These are phyloP conservation scores for Ogataea populi-albae DNA, from an alignment of 805 yeast species.

Conservation along the genomic window DNA sequence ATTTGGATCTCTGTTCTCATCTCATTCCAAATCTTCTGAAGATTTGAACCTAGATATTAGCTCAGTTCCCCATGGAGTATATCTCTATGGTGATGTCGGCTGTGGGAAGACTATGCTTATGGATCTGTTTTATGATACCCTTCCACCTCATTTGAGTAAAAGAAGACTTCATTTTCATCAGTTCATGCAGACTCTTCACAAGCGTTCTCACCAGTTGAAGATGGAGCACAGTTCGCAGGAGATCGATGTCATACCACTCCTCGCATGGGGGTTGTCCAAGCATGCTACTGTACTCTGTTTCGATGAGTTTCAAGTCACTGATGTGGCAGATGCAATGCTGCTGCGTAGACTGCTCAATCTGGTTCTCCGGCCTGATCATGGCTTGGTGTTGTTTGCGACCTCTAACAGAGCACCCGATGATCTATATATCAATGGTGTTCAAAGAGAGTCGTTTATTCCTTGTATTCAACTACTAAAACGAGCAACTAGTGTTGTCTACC, in stretches of 20 bases:
- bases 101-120: slow-evolving; percentile 98
- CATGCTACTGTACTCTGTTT: slow-evolving; percentile 80
- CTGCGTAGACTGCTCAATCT: slow-evolving; percentile 69
- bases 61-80: slow-evolving; percentile 74
- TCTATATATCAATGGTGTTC: slow-evolving; percentile 89
- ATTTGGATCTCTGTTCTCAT: slow-evolving; percentile 31
- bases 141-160: slow-evolving; percentile 76
- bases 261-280: slow-evolving; percentile 81
- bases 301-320: slow-evolving; percentile 97
- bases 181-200: slow-evolving; percentile 93
- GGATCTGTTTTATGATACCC: slow-evolving; percentile 88
- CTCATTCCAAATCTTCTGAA: not conserved
- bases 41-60: slow-evolving; percentile 19
- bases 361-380: slow-evolving; percentile 70
- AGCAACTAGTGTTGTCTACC: slow-evolving; percentile 69
- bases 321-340: slow-evolving; percentile 98
- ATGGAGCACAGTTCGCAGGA: slow-evolving; percentile 58
- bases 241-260: slow-evolving; percentile 75
- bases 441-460: slow-evolving; percentile 87
- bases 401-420: slow-evolving; percentile 95
- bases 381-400: slow-evolving; percentile 87
- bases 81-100: slow-evolving; percentile 95
- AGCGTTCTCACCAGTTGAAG: slow-evolving; percentile 75
- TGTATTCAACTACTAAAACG: slow-evolving; percentile 78
- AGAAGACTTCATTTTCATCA: slow-evolving; percentile 91